phyloP scores from a whole-genome alignment of 345 rosid species.

The Hibiscus syriacus region DNA sequence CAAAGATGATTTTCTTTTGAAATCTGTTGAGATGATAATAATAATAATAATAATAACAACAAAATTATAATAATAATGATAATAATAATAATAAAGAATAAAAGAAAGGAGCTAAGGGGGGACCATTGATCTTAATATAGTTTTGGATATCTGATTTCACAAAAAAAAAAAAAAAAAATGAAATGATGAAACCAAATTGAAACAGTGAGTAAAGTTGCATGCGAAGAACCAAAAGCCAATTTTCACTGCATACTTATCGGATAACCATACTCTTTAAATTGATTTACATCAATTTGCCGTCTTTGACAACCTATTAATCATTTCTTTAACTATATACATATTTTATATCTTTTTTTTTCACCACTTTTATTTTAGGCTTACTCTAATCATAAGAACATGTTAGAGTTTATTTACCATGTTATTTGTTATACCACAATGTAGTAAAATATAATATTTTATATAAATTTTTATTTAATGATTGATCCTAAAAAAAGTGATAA shows the following conservation, averaged over 20 bases:
- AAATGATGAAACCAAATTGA: background rate
- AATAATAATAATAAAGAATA: background rate
- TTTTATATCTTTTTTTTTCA: background rate
- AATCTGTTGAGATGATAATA: too few relatives aligned
- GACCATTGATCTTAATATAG: background rate
- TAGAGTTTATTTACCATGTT: too few relatives aligned
- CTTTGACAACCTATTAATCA: background rate
- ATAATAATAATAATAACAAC: too few relatives aligned
- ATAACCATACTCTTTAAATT: background rate
- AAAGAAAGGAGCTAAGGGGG: background rate
- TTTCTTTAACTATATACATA: background rate
- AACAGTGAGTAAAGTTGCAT: conserved; percentile 3
- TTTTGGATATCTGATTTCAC: background rate
- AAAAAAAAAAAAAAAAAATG: background rate
- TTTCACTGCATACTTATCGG: background rate
- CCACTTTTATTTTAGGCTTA: background rate
- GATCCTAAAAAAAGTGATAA: too few relatives aligned
- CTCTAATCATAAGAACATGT: too few relatives aligned
- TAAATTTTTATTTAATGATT: too few relatives aligned
- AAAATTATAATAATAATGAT: too few relatives aligned
- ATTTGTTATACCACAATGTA: too few relatives aligned
- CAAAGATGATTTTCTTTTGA: background rate
- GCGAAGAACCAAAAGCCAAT: conserved; percentile 1
- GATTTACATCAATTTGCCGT: background rate
- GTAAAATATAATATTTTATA: too few relatives aligned